Evolutionary conservation across 805 yeast species (phyloP), one percentile per base, ranked within the genome.

Genomic region (Cyberlindnera maritima): DNA sequence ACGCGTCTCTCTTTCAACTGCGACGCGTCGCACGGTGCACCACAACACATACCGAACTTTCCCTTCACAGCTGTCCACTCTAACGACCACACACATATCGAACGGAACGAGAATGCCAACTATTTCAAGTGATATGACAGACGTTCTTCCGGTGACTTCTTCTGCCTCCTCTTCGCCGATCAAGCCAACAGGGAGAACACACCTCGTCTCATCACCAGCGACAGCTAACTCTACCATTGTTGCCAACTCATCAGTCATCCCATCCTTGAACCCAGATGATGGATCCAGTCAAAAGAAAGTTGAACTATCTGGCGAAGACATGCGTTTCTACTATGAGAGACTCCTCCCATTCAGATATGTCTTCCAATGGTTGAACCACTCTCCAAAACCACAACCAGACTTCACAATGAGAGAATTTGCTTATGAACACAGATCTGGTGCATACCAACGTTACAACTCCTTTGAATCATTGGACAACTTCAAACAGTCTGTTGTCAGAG

Each of bases 351-450:
- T 86, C 69, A 76, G 82, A 53, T 74, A 80, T 32, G 70, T 91
- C n/a, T 91, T 84, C 67, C 83, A 79, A 52, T 92, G 98, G 98
- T 70, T 92, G 41, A 87, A 83, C 62, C 98, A 91, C 64, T 82
- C 95, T 0, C 88, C 85, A 2, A 79, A 77, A 38, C 85, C 94
- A 9, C 75, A 80, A 17, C 70, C 76, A 19, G 94, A 88, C 62
- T 91, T 92, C 68, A 79, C 88, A 17, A 81, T 87, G 77, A 77
- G 99, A 54, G 99, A 94, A 64, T 84, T 94, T 63, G 98, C 99
- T 2, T 89, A 85, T 72, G 96, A 92, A 49, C 82, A 85, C 59
- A 76, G 85, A 54, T 80, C 88, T 26, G 97, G 95, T 14, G 94
- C 90, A 1, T 94, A 92, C 62, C 85, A 88, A 56, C 85, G 99